These are phyloP conservation scores for Penicillium waksmanii DNA, from an alignment of 495 filamentous ascomycete species.

Conservation along the genomic window DNA sequence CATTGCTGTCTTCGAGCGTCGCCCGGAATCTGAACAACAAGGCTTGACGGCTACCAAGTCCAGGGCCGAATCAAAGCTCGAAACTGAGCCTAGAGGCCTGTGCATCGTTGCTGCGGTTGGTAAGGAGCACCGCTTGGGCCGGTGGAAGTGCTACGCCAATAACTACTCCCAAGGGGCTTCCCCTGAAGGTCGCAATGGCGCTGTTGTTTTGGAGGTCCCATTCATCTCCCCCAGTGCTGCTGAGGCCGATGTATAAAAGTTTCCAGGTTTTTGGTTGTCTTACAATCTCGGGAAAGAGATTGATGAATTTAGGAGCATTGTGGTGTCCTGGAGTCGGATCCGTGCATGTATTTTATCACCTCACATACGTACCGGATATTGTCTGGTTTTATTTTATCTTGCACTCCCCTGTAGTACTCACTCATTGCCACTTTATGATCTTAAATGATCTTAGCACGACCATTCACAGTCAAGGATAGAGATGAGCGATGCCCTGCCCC, in stretches of 20 bases:
- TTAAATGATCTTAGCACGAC: too few relatives aligned
- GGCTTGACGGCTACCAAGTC: constrained; percentile 29
- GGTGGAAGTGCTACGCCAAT: constrained; percentile 63
- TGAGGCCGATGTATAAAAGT: constrained; percentile 34
- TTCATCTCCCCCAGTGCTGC: constrained; percentile 34
- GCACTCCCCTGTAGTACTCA: background rate
- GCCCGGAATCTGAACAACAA: constrained; percentile 36
- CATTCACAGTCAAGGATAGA: too few relatives aligned
- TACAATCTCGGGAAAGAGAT: constrained; percentile 3
- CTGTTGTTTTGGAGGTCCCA: constrained; percentile 78
- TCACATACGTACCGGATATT: constrained; percentile 14
- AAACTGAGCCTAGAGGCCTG: constrained; percentile 59
- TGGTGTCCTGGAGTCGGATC: constrained; percentile 14
- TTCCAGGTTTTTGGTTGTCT: constrained; percentile 5
- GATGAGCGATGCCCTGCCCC: too few relatives aligned
- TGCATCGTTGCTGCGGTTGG: constrained; percentile 82
- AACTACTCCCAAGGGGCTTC: constrained; percentile 48
- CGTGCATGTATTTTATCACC: constrained; percentile 18
- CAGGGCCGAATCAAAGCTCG: constrained; percentile 61
- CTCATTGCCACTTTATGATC: too few relatives aligned
- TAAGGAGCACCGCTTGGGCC: constrained; percentile 81
- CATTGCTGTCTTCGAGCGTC: constrained; percentile 77
- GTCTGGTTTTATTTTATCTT: background rate
- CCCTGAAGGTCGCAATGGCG: constrained; percentile 71
- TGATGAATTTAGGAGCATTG: constrained; percentile 11